Base-by-base conservation (phyloP, 495 filamentous ascomycete genomes). In the Chaetomidium leptoderma region DNA sequence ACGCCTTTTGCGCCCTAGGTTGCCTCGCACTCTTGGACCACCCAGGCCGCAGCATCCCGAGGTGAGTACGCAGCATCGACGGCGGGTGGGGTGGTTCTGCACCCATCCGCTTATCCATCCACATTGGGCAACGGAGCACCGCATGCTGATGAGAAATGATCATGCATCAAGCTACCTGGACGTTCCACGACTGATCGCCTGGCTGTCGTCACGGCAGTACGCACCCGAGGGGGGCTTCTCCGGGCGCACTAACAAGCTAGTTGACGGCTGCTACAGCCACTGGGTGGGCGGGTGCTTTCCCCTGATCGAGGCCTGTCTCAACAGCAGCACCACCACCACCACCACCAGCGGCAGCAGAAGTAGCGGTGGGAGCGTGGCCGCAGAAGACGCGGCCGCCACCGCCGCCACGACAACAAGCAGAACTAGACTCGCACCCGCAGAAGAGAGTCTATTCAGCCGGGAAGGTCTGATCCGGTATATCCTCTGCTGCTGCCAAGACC, bases 241-340 rank as follows among this genome's bases (percentile, higher is more conserved):
- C 16, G 93, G 93, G 57, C 83, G 93, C 61, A 96, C 93, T n/a
- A 97, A 97, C 74, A 98, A 98, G 72, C 79, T 98, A 8, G 92
- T 97, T 23, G 93, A 98, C 72, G 93, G 92, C 47, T 98, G 93
- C 70, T 97, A 98, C 73, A 92, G 88, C 71, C 91, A 95, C 65
- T 98, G 93, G 93, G 88, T 96, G 10, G 93, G 95, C 6, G 88
- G 86, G 29, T 97, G 92, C 71, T 98, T 91, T 86, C 85, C 92
- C 36, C 71, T 98, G 58, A 72, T 97, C 55, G 87, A 96, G 68
- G 91, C 89, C n/a, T 86, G 84, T 46, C 72, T 92, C 71, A 61
- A 59, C 52, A 37, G 61, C 30, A 39, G 48, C 58, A 35, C 50
- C 24, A 26, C 14, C 58, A 50, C 50, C 35, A 14, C 50, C 32